phyloP scores from a whole-genome alignment of 306 rosid species.

The Alnus rubra region DNA sequence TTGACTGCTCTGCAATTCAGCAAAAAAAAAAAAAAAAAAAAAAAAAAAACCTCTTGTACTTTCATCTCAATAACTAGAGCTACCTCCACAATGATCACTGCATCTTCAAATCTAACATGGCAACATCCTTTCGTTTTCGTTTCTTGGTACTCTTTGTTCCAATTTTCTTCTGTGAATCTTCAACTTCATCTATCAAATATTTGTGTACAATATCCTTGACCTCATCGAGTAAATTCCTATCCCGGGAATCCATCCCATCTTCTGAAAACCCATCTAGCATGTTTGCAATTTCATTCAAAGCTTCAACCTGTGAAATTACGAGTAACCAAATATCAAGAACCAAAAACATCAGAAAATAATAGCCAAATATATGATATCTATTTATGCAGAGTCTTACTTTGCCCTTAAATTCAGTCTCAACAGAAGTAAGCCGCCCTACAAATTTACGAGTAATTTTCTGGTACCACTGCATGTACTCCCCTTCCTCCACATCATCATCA shows the following conservation, averaged over 20 bases:
- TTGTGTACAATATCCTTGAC: slow-evolving; percentile 57
- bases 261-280: slow-evolving; percentile 57
- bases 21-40: too few species aligned
- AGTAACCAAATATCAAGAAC: slow-evolving; percentile 3
- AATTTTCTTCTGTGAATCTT: slow-evolving; percentile 52
- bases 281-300: slow-evolving; percentile 68
- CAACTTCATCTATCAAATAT: slow-evolving; percentile 59
- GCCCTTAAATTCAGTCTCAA: slow-evolving; percentile 81
- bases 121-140: slow-evolving; percentile 51
- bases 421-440: slow-evolving; percentile 65
- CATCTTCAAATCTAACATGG: not conserved
- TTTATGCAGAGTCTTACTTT: slow-evolving; percentile 43
- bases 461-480: slow-evolving; percentile 64
- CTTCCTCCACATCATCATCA: slow-evolving; percentile 40
- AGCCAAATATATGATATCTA: not conserved
- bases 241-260: slow-evolving; percentile 65
- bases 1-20: not conserved
- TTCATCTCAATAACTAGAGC: not conserved
- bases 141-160: slow-evolving; percentile 55
- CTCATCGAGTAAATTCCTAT: slow-evolving; percentile 53
- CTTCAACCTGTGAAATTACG: slow-evolving; percentile 45
- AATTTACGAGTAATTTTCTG: slow-evolving; percentile 60
- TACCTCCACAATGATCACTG: not conserved
- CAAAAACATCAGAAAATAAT: not conserved
- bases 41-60: not conserved